Evolutionary conservation across 2,329 filamentous ascomycete species (phyloP), one percentile per base, ranked within the genome.

Genomic region (Pseudocercospora cruenta): DNA sequence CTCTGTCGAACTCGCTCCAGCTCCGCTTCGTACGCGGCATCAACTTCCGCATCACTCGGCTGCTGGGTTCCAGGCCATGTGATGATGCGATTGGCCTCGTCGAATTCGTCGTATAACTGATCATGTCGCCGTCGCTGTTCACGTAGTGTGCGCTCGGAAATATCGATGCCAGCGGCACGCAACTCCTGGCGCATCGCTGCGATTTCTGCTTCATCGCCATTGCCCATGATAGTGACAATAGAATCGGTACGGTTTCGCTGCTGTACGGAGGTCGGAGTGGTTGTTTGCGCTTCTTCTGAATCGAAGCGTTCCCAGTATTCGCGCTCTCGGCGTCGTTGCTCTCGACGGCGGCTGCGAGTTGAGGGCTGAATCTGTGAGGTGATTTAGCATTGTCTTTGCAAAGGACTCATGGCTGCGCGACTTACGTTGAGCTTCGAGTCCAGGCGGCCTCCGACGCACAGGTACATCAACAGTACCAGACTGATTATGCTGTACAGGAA

Each of bases 141-240:
- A 2, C 64, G 64, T 1, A 66, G 26, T 12, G 58, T 61, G 24
- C 55, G 60, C 26, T 66, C 64, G 31, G 55, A 55, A 4, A 66
- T 9, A 26, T 60, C n/a, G 26, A 66, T 45, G 31, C 64, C 60
- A n/a, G 58, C 39, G 2, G 22, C 33, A 5, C 51, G 39, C 3
- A 55, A 36, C 16, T 58, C 55, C 14, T 31, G 54, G 5, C 58
- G 60, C 1, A 60, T 21, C 9, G 45, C 60, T 26, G 49, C 60
- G 10, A 63, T 21, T 16, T 60, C 55, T 14, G 54, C 60, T 43
- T 66, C 64, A 36, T 66, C 55, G 24, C 64, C 64, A 2, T 66
- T 49, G 22, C 64, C 64, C 28, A 66, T 47, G 26, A 54, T 57
- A 22, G 64, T 66, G 21, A 53, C 47, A 31, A 63, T 43, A 31